Percentiles rank a stretch among this genome's conserved stretches.
These are phyloP conservation scores for Zarea fungicola DNA, from an alignment of 2,329 filamentous ascomycete genomes.

Conservation along the genomic window DNA sequence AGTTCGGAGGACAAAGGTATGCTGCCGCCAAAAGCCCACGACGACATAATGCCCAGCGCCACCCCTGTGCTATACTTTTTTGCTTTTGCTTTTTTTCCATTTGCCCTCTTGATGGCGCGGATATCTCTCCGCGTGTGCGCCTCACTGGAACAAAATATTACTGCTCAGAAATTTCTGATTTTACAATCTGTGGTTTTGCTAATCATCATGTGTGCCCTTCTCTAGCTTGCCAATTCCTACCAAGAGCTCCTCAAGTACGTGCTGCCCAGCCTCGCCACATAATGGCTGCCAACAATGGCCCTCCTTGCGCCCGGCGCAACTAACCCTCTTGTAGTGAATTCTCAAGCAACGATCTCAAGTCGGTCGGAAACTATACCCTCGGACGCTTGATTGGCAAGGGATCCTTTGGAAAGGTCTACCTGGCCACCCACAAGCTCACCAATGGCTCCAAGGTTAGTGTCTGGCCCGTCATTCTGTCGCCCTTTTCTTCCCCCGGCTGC, in stretches of 20 bases:
- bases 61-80: background rate
- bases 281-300: too few relatives aligned
- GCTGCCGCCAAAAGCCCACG: too few relatives aligned
- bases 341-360: conserved; percentile 81
- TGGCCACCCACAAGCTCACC: conserved; percentile 93
- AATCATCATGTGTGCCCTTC: background rate
- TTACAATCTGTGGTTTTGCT: background rate
- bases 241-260: conserved; percentile 90
- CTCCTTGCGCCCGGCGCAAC: conserved; percentile 8
- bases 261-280: conserved; percentile 12
- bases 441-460: conserved; percentile 85
- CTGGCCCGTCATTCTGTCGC: background rate
- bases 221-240: conserved; percentile 90
- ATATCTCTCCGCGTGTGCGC: too few relatives aligned
- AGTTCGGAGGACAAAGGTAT: conserved; percentile 58
- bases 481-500: background rate
- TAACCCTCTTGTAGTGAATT: conserved; percentile 68
- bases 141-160: background rate
- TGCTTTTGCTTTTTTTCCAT: background rate
- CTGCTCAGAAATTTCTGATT: too few relatives aligned
- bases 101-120: background rate
- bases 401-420: conserved; percentile 96
- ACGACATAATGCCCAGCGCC: too few relatives aligned
- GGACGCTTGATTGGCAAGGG: conserved; percentile 93
- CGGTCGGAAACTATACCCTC: conserved; percentile 90